phyloP scores from a whole-genome alignment of 495 filamentous ascomycete species.

The Chlorociboria aeruginascens region DNA sequence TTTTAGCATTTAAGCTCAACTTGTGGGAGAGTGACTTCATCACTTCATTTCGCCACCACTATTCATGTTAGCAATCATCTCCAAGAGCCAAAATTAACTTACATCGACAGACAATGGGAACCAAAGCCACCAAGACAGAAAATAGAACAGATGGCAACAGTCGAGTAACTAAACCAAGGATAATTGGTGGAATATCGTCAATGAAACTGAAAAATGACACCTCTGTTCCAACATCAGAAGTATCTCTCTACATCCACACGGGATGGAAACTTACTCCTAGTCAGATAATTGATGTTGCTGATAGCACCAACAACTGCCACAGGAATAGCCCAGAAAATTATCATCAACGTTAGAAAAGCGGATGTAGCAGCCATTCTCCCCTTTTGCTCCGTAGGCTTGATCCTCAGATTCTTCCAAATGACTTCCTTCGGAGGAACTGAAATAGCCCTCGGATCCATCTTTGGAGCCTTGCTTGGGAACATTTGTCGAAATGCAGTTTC shows the following conservation, averaged over 20 bases:
- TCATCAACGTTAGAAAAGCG: conserved; percentile 62
- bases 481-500: conserved; percentile 77
- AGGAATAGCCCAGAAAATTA: conserved; percentile 94
- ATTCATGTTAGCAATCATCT: conserved; percentile 12
- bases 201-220: conserved; percentile 44
- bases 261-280: conserved; percentile 26
- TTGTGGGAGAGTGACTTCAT: conserved; percentile 60
- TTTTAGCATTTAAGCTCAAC: conserved; percentile 82
- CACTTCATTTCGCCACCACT: conserved; percentile 59
- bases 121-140: conserved; percentile 74
- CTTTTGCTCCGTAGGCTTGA: conserved; percentile 76
- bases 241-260: conserved; percentile 14
- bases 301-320: conserved; percentile 81
- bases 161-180: conserved; percentile 76
- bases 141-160: conserved; percentile 71
- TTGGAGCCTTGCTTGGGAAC: conserved; percentile 71
- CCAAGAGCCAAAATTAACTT: conserved; percentile 10
- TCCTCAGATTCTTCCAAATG: conserved; percentile 77
- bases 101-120: conserved; percentile 67
- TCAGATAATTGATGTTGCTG: conserved; percentile 70
- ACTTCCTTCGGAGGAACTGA: conserved; percentile 73
- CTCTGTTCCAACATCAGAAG: conserved; percentile 6
- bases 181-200: conserved; percentile 50
- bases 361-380: conserved; percentile 55
- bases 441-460: conserved; percentile 80